Conservation (phyloP, 306 rosid genomes). For the Aeschynomene evenia region DNA sequence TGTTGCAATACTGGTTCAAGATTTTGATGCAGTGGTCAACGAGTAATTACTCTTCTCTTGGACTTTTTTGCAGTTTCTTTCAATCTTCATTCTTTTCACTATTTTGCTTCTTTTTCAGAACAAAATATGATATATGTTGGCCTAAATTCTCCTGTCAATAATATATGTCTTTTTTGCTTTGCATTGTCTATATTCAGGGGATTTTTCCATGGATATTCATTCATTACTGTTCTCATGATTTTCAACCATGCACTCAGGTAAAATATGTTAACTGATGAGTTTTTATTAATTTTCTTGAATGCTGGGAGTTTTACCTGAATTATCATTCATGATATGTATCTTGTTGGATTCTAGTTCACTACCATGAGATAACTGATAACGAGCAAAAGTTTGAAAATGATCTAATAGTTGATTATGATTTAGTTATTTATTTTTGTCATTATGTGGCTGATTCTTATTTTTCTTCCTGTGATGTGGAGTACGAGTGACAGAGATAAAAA, state of each 20-base stretch:
- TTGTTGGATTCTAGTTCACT: constrained; percentile 7
- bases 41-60: constrained; percentile 50
- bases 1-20: constrained; percentile 87
- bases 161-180: constrained; percentile 27
- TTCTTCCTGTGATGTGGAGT: constrained; percentile 18
- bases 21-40: constrained; percentile 86
- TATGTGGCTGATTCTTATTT: constrained; percentile 1
- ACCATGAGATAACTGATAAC: constrained; percentile 1
- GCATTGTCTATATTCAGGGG: constrained; percentile 63
- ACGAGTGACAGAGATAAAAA: constrained; percentile 2
- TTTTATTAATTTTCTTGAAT: constrained; percentile 12
- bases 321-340: constrained; percentile 17
- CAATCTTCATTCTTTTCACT: neutral
- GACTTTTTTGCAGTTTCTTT: constrained; percentile 34
- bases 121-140: neutral
- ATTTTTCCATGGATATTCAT: constrained; percentile 86
- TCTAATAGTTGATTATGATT: constrained; percentile 15
- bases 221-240: constrained; percentile 87
- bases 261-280: constrained; percentile 16
- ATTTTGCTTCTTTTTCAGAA: constrained; percentile 1
- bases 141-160: neutral
- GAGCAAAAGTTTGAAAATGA: neutral
- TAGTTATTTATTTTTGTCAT: neutral
- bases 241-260: constrained; percentile 96
- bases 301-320: constrained; percentile 19